Conservation (phyloP, 345 rosid species). For the Salix viminalis region DNA sequence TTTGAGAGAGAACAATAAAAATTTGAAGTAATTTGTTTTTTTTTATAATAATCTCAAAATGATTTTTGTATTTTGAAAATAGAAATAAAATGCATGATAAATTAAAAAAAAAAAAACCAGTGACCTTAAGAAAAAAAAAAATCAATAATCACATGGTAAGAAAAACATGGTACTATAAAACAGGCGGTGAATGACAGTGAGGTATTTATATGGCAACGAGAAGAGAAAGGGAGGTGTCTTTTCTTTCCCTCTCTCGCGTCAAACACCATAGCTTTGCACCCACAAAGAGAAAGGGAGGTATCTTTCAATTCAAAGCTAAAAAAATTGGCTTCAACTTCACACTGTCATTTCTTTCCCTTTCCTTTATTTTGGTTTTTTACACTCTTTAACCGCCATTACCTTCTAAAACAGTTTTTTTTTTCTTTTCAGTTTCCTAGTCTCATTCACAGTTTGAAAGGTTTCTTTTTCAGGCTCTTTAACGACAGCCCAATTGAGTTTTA, state of each 20-base stretch:
- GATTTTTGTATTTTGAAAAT: too few relatives aligned
- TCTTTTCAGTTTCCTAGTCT: neutral
- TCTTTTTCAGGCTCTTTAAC: neutral
- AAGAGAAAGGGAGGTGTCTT: neutral
- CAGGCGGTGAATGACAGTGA: neutral
- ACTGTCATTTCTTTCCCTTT: neutral
- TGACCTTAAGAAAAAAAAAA: too few relatives aligned
- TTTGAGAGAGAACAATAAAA: too few relatives aligned
- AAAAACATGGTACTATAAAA: too few relatives aligned
- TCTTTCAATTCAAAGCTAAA: neutral
- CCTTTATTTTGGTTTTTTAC: neutral
- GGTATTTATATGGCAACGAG: neutral
- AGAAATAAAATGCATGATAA: too few relatives aligned
- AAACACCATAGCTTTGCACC: neutral
- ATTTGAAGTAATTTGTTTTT: too few relatives aligned
- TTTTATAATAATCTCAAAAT: too few relatives aligned
- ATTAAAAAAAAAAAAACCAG: too few relatives aligned
- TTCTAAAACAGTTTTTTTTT: neutral
- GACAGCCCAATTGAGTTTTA: neutral
- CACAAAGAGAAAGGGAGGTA: neutral
- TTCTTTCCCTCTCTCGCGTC: neutral
- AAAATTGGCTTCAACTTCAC: slow-evolving; percentile 2
- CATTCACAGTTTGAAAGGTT: neutral
- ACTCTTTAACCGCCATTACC: slow-evolving; percentile 12
- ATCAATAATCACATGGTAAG: too few relatives aligned